These are phyloP conservation scores for Bipolaris bicolor DNA, from an alignment of 2,329 filamentous ascomycete species.

Conservation along the genomic window DNA sequence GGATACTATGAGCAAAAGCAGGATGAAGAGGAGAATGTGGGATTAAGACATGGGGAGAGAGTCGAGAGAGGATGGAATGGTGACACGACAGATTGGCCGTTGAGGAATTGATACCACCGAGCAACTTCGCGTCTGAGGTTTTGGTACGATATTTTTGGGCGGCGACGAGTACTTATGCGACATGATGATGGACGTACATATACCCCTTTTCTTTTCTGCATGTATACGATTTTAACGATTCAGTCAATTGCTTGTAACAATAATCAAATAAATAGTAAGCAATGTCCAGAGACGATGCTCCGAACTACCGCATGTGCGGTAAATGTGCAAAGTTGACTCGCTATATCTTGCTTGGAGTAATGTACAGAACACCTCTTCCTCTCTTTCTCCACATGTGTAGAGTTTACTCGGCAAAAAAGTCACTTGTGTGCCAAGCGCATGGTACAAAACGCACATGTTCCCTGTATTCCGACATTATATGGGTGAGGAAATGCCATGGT, in stretches of 20 bases:
- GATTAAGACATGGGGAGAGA: constrained; percentile 19
- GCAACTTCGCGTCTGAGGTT: constrained; percentile 10
- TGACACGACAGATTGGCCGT: constrained; percentile 41
- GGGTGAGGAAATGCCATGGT: constrained; percentile 1
- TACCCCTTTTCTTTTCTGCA: too few relatives aligned
- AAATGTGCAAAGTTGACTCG: constrained; percentile 19
- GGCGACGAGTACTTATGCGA: not conserved
- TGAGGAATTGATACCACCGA: constrained; percentile 22
- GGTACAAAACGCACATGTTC: not conserved
- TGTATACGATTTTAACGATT: too few relatives aligned
- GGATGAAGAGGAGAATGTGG: not conserved
- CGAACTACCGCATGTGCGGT: constrained; percentile 2
- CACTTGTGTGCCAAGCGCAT: not conserved
- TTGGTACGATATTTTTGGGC: constrained; percentile 9
- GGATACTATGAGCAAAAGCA: not conserved
- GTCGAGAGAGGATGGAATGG: constrained; percentile 32
- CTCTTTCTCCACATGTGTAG: constrained; percentile 3
- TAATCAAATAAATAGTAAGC: not conserved
- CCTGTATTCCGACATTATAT: not conserved
- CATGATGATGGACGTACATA: constrained; percentile 8
- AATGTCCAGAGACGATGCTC: not conserved
- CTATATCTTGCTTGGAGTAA: constrained; percentile 18
- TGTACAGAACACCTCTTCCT: constrained; percentile 15
- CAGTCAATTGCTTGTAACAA: too few relatives aligned
- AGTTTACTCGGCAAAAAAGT: constrained; percentile 6